Percentiles rank a stretch among this genome's conserved stretches.
Conservation (phyloP, 2,329 filamentous ascomycete species). For the Periglandula ipomoeae region DNA sequence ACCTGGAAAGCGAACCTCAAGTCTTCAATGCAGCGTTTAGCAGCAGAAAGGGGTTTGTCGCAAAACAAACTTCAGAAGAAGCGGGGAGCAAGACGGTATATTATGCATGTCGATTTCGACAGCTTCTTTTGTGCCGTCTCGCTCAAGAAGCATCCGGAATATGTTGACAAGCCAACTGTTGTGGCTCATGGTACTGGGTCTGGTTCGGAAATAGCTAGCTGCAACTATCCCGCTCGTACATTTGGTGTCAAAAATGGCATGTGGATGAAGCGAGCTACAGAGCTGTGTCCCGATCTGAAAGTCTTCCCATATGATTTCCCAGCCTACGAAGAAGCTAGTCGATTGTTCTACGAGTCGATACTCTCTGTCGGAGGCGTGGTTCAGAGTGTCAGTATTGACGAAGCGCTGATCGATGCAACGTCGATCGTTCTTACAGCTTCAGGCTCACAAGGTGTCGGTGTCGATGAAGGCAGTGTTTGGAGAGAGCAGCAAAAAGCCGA, state of each 20-base stretch:
- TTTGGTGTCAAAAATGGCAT: slow-evolving; percentile 94
- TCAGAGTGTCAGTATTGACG: slow-evolving; percentile 95
- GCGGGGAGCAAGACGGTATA: slow-evolving; percentile 62
- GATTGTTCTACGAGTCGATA: slow-evolving; percentile 78
- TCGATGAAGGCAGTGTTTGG: slow-evolving; percentile 60
- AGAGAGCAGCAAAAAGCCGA: slow-evolving; percentile 74
- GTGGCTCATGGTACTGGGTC: slow-evolving; percentile 80
- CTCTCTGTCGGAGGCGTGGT: slow-evolving; percentile 71
- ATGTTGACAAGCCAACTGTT: slow-evolving; percentile 68
- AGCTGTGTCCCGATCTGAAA: slow-evolving; percentile 76
- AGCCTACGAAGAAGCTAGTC: slow-evolving; percentile 86
- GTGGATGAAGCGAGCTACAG: slow-evolving; percentile 93
- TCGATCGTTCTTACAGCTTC: slow-evolving; percentile 54
- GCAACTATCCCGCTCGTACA: slow-evolving; percentile 83
- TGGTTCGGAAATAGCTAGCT: slow-evolving; percentile 93
- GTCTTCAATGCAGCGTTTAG: slow-evolving; percentile 72
- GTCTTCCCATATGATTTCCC: slow-evolving; percentile 94
- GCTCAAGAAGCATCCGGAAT: slow-evolving; percentile 64
- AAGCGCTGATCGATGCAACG: slow-evolving; percentile 82
- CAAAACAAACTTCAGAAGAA: slow-evolving; percentile 38
- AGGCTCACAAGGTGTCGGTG: slow-evolving; percentile 53
- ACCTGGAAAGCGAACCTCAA: slow-evolving; percentile 96
- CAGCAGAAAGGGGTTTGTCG: slow-evolving; percentile 54
- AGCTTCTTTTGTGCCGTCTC: slow-evolving; percentile 97
- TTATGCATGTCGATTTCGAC: slow-evolving; percentile 96